Conservation (phyloP, 1,139 yeast species). For the Saccharomyces hybrid region DNA sequence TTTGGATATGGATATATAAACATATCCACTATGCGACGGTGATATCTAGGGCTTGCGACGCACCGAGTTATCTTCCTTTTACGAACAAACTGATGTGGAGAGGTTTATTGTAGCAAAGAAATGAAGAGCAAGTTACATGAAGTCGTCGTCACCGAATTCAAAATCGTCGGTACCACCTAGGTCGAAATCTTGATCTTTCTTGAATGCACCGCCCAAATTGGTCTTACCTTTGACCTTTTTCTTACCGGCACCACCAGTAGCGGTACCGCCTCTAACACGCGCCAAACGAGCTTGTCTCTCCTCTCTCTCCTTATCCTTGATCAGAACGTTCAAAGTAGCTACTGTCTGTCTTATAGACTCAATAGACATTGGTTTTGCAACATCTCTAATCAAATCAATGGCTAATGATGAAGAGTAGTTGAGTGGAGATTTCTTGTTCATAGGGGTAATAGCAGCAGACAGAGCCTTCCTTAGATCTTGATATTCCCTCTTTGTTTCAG, state of each 20-base stretch:
- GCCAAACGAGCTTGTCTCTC: slow-evolving; percentile 80
- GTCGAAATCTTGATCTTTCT: slow-evolving; percentile 69
- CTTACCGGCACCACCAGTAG: slow-evolving; percentile 92
- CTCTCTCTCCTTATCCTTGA: slow-evolving; percentile 80
- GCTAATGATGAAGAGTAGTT: slow-evolving; percentile 72
- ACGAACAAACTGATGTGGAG: no score
- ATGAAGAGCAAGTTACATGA: no score
- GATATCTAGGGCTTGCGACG: no score
- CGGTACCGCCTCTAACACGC: slow-evolving; percentile 68
- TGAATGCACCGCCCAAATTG: slow-evolving; percentile 66
- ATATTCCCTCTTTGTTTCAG: slow-evolving; percentile 71
- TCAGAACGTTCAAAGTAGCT: slow-evolving; percentile 72
- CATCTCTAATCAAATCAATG: slow-evolving; percentile 77
- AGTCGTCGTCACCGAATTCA: slow-evolving; percentile 72
- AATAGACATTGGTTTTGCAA: slow-evolving; percentile 69
- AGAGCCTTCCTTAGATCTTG: slow-evolving; percentile 79
- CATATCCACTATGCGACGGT: no score
- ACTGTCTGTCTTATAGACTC: slow-evolving; percentile 82
- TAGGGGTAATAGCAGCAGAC: slow-evolving; percentile 54
- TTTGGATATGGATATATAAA: no score
- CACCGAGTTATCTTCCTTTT: no score
- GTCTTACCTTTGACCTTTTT: slow-evolving; percentile 84
- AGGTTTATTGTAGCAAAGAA: no score
- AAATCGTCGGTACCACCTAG: slow-evolving; percentile 46
- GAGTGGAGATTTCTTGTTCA: slow-evolving; percentile 55